Evolutionary conservation across 2,329 filamentous ascomycete species (phyloP), one percentile per base, ranked within the genome.

Genomic region (Triangularia setosa): DNA sequence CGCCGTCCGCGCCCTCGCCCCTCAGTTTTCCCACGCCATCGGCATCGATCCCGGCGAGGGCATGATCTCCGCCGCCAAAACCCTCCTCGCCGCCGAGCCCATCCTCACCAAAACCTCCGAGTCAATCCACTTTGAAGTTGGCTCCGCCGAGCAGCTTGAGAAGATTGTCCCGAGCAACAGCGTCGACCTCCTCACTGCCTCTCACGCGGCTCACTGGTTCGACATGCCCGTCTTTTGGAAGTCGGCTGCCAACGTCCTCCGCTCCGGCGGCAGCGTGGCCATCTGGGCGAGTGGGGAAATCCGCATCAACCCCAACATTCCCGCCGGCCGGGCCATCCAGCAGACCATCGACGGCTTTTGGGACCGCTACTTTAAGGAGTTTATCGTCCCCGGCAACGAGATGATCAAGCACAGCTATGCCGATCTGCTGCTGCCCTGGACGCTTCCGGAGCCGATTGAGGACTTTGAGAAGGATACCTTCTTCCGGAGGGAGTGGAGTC

Each of bases 161-260:
- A 71, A 62, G 27, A 69, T 70, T 1, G 64, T 81, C 3, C 66
- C 65, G 2, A 75, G 74, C 52, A 65, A 66, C 52, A 75, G 73
- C 60, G 78, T 85, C 8, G 83, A 85, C 69, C 72, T 85, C n/a
- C 75, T 85, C 66, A 80, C 78, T 0, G 79, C 79, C 8, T 80
- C 80, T 0, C 83, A 77, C 2, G 79, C 82, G 0, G 82, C 82
- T 0, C 85, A 87, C 71, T 87, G 84, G 84, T 86, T 87, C 73
- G 78, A 87, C 67, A 79, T 86, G 78, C 67, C 75, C 0, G 61
- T 62, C 0, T 86, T 87, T 73, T 87, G 82, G 79, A 57, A 66
- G 2, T 72, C 74, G 0, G 84, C 83, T 0, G 80, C 79, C 0
- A 73, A 74, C 12, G 73, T 81, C 1, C 73, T 87, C 6, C 80